Percentiles rank a stretch among this genome's conserved stretches.
Conservation (phyloP, 2,329 filamentous ascomycete species). For the Aspergillus puulaauensis region DNA sequence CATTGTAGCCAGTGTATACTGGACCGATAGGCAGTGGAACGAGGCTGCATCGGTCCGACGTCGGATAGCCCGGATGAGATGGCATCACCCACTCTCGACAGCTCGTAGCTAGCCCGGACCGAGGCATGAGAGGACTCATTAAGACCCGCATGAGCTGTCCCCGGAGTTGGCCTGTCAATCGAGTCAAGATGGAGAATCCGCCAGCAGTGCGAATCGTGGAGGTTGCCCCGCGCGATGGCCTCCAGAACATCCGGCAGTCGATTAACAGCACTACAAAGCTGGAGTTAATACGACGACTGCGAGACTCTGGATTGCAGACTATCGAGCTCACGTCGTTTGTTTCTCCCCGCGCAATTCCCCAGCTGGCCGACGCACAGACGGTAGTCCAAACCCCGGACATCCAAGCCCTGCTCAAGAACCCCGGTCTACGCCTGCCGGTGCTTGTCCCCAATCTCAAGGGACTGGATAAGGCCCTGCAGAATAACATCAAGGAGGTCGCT, state of each 20-base stretch:
- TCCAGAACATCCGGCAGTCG: constrained; percentile 77
- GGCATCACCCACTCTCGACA: background rate
- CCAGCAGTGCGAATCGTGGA: constrained; percentile 64
- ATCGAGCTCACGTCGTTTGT: constrained; percentile 85
- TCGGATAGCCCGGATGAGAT: background rate
- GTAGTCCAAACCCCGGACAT: constrained; percentile 18
- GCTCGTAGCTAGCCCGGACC: background rate
- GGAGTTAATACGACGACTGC: constrained; percentile 69
- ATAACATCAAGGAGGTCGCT: constrained; percentile 38
- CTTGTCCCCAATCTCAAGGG: constrained; percentile 44
- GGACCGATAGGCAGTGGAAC: background rate
- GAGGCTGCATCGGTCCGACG: background rate
- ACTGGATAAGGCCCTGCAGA: constrained; percentile 57
- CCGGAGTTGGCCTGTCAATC: background rate
- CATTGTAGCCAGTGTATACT: background rate
- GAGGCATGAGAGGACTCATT: background rate
- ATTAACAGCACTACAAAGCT: constrained; percentile 74
- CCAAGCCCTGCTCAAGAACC: constrained; percentile 55
- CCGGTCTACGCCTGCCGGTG: constrained; percentile 34
- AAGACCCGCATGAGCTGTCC: background rate
- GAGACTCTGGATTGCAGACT: constrained; percentile 65
- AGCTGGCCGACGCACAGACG: constrained; percentile 53
- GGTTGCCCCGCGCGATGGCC: constrained; percentile 80
- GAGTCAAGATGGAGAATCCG: background rate
- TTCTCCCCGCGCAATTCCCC: constrained; percentile 79